phyloP scores from a whole-genome alignment of 192 early-diverging fungal species.

The Gaertneriomyces sp. region DNA sequence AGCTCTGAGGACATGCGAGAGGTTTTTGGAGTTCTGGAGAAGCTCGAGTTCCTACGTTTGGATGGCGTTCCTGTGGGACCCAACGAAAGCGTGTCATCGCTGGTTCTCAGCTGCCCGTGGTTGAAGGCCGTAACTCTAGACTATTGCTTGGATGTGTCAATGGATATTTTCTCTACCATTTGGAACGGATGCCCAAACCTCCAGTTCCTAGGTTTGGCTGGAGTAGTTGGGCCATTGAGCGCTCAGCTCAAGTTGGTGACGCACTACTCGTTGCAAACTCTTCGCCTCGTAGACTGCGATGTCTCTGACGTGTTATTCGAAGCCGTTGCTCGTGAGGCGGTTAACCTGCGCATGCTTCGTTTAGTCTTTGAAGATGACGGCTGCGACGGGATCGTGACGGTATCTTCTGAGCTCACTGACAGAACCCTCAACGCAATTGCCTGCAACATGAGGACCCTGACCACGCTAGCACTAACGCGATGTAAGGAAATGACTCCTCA shows the following conservation, averaged over 20 bases:
- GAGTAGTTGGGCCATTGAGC: slow-evolving; percentile 35
- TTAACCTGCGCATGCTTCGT: slow-evolving; percentile 39
- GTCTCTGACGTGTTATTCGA: slow-evolving; percentile 40
- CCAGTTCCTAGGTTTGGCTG: slow-evolving; percentile 47
- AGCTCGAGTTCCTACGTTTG: slow-evolving; percentile 41
- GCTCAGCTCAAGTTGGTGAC: slow-evolving; percentile 12
- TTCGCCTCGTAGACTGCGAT: slow-evolving; percentile 54
- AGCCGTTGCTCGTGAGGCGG: slow-evolving; percentile 26
- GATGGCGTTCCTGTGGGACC: slow-evolving; percentile 47
- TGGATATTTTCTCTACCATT: slow-evolving; percentile 41
- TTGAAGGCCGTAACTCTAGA: slow-evolving; percentile 47
- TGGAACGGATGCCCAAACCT: slow-evolving; percentile 42
- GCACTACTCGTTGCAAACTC: slow-evolving; percentile 32
- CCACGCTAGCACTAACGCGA: slow-evolving; percentile 39
- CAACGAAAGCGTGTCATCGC: slow-evolving; percentile 18
- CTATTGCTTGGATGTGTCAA: slow-evolving; percentile 43
- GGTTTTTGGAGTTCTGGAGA: slow-evolving; percentile 28
- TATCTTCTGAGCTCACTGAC: slow-evolving; percentile 35
- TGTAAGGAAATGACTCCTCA: slow-evolving; percentile 38
- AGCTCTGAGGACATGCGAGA: slow-evolving; percentile 28
- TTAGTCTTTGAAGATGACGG: slow-evolving; percentile 51
- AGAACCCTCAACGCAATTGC: slow-evolving; percentile 22
- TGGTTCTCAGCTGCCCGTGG: slow-evolving; percentile 28
- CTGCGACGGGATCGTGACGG: slow-evolving; percentile 36
- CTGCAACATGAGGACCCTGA: slow-evolving; percentile 27